Conservation (phyloP, 2,329 filamentous ascomycete species). For the Stagonosporopsis rhizophila region DNA sequence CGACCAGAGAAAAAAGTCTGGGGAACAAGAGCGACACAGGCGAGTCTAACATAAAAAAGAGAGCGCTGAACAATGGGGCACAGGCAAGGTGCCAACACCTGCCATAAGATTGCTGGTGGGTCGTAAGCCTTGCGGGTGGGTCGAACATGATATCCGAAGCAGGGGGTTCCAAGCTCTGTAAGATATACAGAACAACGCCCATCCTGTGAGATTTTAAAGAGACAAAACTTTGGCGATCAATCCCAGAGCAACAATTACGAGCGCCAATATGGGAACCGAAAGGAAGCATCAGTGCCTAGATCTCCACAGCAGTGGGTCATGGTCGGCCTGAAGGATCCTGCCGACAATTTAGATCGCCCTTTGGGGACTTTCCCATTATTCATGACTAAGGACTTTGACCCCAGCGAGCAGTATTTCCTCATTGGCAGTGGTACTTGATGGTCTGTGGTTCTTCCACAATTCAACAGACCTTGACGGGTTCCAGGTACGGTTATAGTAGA, state of each 20-base stretch:
- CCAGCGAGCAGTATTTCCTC: background rate
- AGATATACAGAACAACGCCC: background rate
- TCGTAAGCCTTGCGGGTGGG: slow-evolving; percentile 1
- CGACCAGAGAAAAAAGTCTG: background rate
- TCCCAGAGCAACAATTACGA: background rate
- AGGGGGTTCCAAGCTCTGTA: slow-evolving; percentile 4
- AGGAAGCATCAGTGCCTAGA: background rate
- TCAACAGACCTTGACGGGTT: background rate
- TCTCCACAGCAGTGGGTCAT: background rate
- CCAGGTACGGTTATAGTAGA: background rate
- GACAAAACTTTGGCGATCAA: background rate
- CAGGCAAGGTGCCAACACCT: background rate
- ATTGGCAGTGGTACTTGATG: background rate
- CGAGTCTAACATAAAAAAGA: background rate
- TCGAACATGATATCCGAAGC: slow-evolving; percentile 2
- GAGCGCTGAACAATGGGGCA: background rate
- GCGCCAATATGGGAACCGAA: background rate
- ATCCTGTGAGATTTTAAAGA: background rate
- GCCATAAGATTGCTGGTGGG: slow-evolving; percentile 9
- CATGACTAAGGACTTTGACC: background rate
- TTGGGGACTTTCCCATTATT: background rate
- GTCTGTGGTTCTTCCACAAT: background rate
- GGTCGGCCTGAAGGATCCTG: slow-evolving; percentile 1
- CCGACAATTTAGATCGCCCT: background rate
- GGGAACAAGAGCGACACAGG: background rate